Percentiles rank a stretch among this genome's conserved stretches.
Conservation (phyloP, 352 stramenopile genomes). For the Globisporangium solare region DNA sequence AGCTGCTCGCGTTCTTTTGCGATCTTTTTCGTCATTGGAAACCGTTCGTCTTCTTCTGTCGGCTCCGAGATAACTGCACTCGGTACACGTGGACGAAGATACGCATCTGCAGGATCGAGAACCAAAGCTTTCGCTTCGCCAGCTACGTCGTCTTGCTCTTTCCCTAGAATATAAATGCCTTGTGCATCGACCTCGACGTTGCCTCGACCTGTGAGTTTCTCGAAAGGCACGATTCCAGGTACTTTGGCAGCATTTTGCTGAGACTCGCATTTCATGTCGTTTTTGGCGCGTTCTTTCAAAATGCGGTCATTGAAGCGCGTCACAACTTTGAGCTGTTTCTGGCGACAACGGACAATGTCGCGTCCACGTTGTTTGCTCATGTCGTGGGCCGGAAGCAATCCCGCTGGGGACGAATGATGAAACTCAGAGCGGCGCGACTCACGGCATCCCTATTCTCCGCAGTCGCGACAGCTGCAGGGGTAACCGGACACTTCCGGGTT, state of each 20-base stretch:
- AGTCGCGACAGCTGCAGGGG: too few species aligned
- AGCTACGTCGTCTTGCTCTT: neutral
- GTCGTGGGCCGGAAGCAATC: constrained; percentile 1
- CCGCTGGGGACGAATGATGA: too few species aligned
- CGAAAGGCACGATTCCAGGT: constrained; percentile 2
- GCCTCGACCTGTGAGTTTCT: constrained; percentile 4
- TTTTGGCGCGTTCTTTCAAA: constrained; percentile 1
- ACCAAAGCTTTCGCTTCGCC: neutral
- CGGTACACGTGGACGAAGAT: neutral
- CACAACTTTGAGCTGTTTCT: constrained; percentile 11
- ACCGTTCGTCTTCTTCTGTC: constrained; percentile 5
- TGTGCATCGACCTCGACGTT: neutral
- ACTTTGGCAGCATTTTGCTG: neutral
- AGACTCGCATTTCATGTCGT: neutral
- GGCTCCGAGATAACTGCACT: neutral
- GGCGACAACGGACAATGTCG: constrained; percentile 16
- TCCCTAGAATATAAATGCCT: constrained; percentile 5
- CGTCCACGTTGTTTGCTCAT: constrained; percentile 23
- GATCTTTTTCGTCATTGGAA: constrained; percentile 4
- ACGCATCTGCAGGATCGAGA: neutral
- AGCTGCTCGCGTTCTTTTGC: neutral
- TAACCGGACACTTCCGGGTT: too few species aligned
- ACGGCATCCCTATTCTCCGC: too few species aligned
- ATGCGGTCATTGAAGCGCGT: constrained; percentile 4
- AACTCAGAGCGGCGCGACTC: too few species aligned